Evolutionary conservation across 805 yeast genomes (phyloP).

Genomic region (Kodamaea neixiangensis): DNA sequence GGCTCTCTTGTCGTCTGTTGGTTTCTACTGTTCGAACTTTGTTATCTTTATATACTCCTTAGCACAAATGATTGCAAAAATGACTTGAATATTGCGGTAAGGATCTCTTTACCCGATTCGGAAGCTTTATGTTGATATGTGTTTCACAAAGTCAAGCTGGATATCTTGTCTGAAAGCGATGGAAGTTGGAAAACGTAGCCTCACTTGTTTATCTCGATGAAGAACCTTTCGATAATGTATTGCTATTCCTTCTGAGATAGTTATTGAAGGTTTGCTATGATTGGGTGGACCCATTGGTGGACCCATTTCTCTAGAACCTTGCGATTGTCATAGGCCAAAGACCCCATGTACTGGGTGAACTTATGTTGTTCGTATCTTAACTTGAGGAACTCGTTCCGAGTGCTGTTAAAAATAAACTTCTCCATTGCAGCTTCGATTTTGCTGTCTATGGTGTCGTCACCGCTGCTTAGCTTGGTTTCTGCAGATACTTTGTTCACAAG

Average conservation of each 20-base stretch:
- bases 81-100: not conserved
- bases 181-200: not conserved
- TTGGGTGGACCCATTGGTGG: slow-evolving; percentile 8
- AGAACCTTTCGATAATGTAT: not conserved
- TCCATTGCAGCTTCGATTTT: not conserved
- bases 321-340: slow-evolving; percentile 13
- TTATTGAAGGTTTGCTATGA: not conserved
- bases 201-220: not conserved
- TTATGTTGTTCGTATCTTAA: slow-evolving; percentile 17
- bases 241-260: not conserved
- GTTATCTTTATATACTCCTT: slow-evolving; percentile 4
- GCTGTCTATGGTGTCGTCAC: not conserved
- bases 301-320: slow-evolving; percentile 18
- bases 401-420: slow-evolving; percentile 5
- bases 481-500: slow-evolving; percentile 12
- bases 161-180: not conserved
- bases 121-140: not conserved
- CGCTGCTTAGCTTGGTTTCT: slow-evolving; percentile 5
- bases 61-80: not conserved
- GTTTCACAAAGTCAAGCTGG: not conserved
- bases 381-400: slow-evolving; percentile 13
- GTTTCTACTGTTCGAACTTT: not conserved
- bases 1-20: not conserved
- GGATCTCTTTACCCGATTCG: slow-evolving; percentile 10
- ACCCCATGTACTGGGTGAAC: slow-evolving; percentile 24